Percentiles rank a stretch among this genome's conserved stretches.
Evolutionary conservation across 169 alveolate species (phyloP).

Genomic region (Amoebophrya sp.): DNA sequence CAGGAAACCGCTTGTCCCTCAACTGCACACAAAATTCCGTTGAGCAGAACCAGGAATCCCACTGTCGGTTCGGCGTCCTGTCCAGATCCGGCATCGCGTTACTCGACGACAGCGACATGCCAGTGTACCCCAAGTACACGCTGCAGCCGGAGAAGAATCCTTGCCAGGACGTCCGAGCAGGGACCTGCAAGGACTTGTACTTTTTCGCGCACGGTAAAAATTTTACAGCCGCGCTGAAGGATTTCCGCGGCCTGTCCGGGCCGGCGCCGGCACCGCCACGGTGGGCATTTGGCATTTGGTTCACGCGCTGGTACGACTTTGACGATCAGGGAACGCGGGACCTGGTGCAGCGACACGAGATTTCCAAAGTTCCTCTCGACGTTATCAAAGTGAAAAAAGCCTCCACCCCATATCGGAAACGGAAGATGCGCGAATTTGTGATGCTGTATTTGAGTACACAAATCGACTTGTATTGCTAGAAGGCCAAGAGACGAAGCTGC

Average conservation of each 20-base stretch:
- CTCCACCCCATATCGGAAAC: too few relatives aligned
- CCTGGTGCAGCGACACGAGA: not conserved
- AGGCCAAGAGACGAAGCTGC: too few relatives aligned
- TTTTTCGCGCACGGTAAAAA: not conserved
- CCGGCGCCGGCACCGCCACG: not conserved
- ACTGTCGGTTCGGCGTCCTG: not conserved
- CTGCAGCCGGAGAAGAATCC: not conserved
- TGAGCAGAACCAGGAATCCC: not conserved
- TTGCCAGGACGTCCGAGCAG: not conserved
- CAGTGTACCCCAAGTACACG: not conserved
- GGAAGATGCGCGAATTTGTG: too few relatives aligned
- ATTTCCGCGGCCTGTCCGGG: not conserved
- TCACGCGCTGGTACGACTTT: conserved; percentile 3
- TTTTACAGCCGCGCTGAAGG: not conserved
- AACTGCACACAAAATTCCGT: not conserved
- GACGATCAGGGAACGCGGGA: not conserved
- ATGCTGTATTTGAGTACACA: too few relatives aligned
- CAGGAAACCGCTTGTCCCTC: not conserved
- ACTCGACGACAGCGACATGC: not conserved
- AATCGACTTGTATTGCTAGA: too few relatives aligned
- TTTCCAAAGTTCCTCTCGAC: too few relatives aligned
- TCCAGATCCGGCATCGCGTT: not conserved
- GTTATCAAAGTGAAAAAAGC: too few relatives aligned
- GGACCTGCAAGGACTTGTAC: not conserved
- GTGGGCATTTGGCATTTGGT: not conserved